Percentiles rank a stretch among this genome's conserved stretches.
phyloP scores from a whole-genome alignment of 2,329 filamentous ascomycete genomes.

The Colletotrichum higginsianum region DNA sequence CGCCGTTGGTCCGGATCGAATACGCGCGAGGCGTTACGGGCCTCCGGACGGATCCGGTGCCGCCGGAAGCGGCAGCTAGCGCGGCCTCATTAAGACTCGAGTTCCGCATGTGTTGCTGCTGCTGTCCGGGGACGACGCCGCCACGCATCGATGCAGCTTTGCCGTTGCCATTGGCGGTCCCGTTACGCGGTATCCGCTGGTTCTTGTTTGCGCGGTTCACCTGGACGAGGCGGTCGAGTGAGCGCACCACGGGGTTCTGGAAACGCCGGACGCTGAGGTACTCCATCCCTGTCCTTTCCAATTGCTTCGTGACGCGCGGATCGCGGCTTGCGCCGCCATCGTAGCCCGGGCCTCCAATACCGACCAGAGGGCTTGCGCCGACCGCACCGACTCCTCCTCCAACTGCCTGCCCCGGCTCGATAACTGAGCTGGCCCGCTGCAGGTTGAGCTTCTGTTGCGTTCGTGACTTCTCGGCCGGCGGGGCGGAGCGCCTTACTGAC shows the following conservation, averaged over 20 bases:
- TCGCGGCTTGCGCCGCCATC: slow-evolving; percentile 68
- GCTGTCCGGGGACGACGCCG: slow-evolving; percentile 45
- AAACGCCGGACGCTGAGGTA: slow-evolving; percentile 82
- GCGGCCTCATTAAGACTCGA: slow-evolving; percentile 50
- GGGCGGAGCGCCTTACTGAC: slow-evolving; percentile 56
- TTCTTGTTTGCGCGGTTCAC: slow-evolving; percentile 62
- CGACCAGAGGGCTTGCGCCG: slow-evolving; percentile 63
- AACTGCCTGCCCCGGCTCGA: slow-evolving; percentile 72
- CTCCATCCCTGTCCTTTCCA: slow-evolving; percentile 80
- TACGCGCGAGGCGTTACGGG: slow-evolving; percentile 51
- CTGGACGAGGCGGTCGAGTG: slow-evolving; percentile 61
- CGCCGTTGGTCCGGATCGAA: slow-evolving; percentile 56
- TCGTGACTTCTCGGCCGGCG: slow-evolving; percentile 71
- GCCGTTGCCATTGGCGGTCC: slow-evolving; percentile 56
- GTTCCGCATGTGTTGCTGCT: slow-evolving; percentile 54
- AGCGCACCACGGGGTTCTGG: slow-evolving; percentile 78
- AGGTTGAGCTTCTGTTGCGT: slow-evolving; percentile 84
- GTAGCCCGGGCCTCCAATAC: slow-evolving; percentile 68
- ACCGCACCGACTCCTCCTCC: slow-evolving; percentile 55
- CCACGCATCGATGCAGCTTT: slow-evolving; percentile 48
- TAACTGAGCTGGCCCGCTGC: slow-evolving; percentile 79
- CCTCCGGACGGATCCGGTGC: slow-evolving; percentile 44
- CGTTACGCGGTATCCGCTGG: slow-evolving; percentile 62
- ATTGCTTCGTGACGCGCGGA: slow-evolving; percentile 74
- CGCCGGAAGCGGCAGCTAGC: slow-evolving; percentile 35